Percentiles rank a stretch among this genome's conserved stretches.
Conservation (phyloP, 768 basidiomycete genomes). For the Tricholoma matsutake region DNA sequence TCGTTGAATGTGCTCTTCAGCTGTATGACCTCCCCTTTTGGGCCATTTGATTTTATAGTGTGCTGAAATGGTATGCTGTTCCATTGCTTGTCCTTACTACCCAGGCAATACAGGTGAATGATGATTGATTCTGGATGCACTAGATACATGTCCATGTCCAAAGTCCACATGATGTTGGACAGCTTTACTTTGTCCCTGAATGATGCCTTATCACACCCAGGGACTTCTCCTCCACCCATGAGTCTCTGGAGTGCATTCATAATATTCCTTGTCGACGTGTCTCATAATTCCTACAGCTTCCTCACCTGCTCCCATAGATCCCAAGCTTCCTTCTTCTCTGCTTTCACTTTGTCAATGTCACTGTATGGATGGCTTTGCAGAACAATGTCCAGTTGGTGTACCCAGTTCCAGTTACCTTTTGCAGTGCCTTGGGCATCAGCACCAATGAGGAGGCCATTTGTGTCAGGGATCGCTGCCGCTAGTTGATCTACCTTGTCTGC, state of each 20-base stretch:
- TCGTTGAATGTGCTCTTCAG: no score
- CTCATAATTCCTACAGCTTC: background rate
- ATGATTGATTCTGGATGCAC: background rate
- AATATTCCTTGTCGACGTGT: background rate
- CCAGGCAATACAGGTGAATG: background rate
- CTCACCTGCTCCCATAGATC: background rate
- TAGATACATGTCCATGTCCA: background rate
- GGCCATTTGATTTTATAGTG: background rate
- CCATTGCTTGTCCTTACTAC: background rate
- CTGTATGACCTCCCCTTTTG: no score
- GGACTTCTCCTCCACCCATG: background rate
- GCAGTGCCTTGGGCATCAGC: slow-evolving; percentile 6
- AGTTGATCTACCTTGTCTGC: slow-evolving; percentile 18
- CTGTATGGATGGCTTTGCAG: slow-evolving; percentile 6
- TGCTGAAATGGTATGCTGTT: background rate
- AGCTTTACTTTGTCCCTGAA: background rate
- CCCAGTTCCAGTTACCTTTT: background rate
- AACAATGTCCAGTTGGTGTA: slow-evolving; percentile 13
- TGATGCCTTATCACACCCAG: background rate
- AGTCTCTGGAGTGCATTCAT: background rate
- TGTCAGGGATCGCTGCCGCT: slow-evolving; percentile 10
- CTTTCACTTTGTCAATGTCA: background rate
- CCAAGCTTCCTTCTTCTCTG: background rate
- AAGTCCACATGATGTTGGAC: background rate
- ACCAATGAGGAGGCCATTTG: slow-evolving; percentile 12